Evolutionary conservation across 345 rosid species (phyloP).

Genomic region (Microthlaspi erraticum): DNA sequence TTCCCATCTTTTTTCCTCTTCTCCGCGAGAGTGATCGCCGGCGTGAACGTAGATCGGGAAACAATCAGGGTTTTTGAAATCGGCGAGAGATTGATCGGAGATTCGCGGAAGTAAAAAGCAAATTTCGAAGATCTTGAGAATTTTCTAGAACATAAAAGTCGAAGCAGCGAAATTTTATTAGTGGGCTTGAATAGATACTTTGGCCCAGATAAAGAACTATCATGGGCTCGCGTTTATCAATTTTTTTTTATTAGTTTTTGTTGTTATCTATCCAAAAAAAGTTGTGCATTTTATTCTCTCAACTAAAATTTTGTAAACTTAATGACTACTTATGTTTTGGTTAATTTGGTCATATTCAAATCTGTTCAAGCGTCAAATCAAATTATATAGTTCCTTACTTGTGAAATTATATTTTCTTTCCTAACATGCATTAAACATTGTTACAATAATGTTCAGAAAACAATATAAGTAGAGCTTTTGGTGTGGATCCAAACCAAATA

Average conservation of each 20-base stretch:
- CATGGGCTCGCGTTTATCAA: conserved; percentile 22
- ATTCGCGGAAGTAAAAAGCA: background rate
- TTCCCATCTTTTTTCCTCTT: conserved; percentile 59
- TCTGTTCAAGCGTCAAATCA: conserved; percentile 27
- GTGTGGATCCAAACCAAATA: conserved; percentile 8
- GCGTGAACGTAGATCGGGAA: background rate
- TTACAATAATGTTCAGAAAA: background rate
- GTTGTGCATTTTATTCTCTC: no score
- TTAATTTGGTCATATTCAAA: conserved; percentile 27
- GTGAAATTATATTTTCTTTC: background rate
- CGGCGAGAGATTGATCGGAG: conserved; percentile 22
- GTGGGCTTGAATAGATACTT: background rate
- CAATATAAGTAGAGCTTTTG: background rate
- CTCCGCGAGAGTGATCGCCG: conserved; percentile 13
- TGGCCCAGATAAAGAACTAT: conserved; percentile 1
- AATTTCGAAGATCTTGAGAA: background rate
- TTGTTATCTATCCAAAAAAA: background rate
- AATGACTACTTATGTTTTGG: background rate
- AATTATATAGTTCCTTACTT: background rate
- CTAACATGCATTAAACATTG: background rate
- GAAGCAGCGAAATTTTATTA: background rate
- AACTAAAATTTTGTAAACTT: no score
- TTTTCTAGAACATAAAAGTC: background rate
- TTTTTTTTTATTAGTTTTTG: no score
- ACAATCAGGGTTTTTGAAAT: conserved; percentile 21